Evolutionary conservation across 2,329 filamentous ascomycete species (phyloP).

Genomic region (Aspergillus sp.): DNA sequence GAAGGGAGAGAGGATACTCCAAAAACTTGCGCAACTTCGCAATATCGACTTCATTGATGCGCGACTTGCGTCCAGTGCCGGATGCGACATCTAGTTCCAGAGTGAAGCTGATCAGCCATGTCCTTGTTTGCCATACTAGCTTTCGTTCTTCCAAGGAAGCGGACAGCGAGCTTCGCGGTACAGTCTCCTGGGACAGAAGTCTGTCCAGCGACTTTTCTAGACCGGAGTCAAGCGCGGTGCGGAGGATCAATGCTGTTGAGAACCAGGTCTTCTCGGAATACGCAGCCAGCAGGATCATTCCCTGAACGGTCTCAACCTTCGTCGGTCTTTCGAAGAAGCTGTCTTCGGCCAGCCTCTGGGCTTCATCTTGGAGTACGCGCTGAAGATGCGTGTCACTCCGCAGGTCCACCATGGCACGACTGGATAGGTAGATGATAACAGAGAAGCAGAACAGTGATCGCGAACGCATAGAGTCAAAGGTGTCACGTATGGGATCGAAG

Average conservation of each 20-base stretch:
- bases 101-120: conserved; percentile 35
- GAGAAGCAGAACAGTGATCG: conserved; percentile 36
- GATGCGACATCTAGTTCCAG: conserved; percentile 34
- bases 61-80: conserved; percentile 34
- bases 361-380: conserved; percentile 34
- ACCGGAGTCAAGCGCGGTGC: conserved; percentile 33
- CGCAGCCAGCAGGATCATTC: conserved; percentile 35
- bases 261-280: conserved; percentile 39
- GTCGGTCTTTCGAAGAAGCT: conserved; percentile 37
- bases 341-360: conserved; percentile 34
- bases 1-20: conserved; percentile 34
- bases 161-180: conserved; percentile 32
- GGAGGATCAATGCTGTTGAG: conserved; percentile 34
- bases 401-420: conserved; percentile 30
- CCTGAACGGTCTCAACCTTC: conserved; percentile 35
- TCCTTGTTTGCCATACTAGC: conserved; percentile 34
- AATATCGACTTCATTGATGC: conserved; percentile 32
- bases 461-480: conserved; percentile 34
- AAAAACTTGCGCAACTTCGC: conserved; percentile 32
- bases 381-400: conserved; percentile 32
- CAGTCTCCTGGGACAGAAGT: conserved; percentile 26
- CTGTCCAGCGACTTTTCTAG: conserved; percentile 34
- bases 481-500: conserved; percentile 36
- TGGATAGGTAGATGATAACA: conserved; percentile 34
- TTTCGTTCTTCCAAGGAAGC: conserved; percentile 33